Conservation (phyloP, 148 eudicot genomes). For the Pouteria glomerata region DNA sequence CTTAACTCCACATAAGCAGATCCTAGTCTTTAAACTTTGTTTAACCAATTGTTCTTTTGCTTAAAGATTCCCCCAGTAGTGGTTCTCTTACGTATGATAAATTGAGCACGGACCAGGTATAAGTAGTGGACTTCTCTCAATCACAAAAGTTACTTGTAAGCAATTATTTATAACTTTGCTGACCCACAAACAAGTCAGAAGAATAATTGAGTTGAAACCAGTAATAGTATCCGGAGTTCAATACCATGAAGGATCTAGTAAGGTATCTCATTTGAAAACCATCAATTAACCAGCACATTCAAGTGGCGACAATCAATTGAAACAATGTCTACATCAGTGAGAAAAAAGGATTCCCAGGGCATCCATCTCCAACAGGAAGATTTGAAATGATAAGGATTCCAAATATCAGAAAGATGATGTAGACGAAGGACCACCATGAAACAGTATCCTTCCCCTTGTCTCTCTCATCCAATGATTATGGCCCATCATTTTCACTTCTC, state of each 20-base stretch:
- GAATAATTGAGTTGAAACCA: neutral
- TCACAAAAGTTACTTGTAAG: neutral
- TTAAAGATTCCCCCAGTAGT: neutral
- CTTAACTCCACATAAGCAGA: neutral
- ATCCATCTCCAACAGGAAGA: neutral
- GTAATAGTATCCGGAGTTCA: neutral
- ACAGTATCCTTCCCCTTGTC: conserved; percentile 13
- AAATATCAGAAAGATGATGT: conserved; percentile 4
- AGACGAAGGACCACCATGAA: conserved; percentile 24
- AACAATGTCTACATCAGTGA: neutral
- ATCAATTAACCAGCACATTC: neutral
- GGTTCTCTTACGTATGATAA: conserved; percentile 5
- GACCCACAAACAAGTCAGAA: neutral
- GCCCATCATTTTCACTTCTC: neutral
- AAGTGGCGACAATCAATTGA: neutral
- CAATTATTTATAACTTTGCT: neutral
- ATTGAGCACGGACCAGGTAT: conserved; percentile 9
- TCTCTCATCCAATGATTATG: conserved; percentile 16
- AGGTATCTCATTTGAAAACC: neutral
- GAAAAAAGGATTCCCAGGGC: neutral
- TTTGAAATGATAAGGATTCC: conserved; percentile 9
- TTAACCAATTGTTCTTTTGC: conserved; percentile 11
- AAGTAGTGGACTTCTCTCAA: neutral
- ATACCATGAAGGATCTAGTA: neutral
- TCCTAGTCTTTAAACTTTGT: neutral